A percentile compares a stretch with the other conserved stretches of the same genome.
Evolutionary conservation across 164 flowering plant species (phyloP).

Genomic region (Tetracentron sinense): DNA sequence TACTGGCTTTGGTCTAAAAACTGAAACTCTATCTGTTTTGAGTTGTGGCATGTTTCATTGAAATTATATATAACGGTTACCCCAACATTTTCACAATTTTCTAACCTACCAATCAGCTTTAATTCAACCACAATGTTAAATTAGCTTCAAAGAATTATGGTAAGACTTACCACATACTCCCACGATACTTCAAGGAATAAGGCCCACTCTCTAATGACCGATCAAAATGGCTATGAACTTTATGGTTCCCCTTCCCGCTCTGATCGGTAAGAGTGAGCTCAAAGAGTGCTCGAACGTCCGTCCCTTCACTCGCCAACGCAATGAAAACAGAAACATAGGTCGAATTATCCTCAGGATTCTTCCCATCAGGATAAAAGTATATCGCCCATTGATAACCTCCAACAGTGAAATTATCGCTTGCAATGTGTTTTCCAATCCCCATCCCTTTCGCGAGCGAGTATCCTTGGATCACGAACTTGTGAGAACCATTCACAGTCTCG

Average conservation of each 20-base stretch:
- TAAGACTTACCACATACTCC: too few relatives aligned
- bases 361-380: conserved; percentile 46
- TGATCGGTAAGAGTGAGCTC: conserved; percentile 85
- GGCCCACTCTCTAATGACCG: conserved; percentile 45
- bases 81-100: too few relatives aligned
- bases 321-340: conserved; percentile 83
- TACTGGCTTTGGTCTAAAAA: too few relatives aligned
- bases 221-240: conserved; percentile 90
- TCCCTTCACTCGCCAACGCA: conserved; percentile 87
- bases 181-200: too few relatives aligned
- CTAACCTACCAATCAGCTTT: too few relatives aligned
- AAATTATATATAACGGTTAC: too few relatives aligned
- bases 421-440: conserved; percentile 85
- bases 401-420: conserved; percentile 75
- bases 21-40: too few relatives aligned
- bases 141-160: not conserved
- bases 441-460: conserved; percentile 86
- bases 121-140: too few relatives aligned
- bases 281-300: conserved; percentile 44
- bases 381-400: conserved; percentile 90
- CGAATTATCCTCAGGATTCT: conserved; percentile 83
- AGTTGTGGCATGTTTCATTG: too few relatives aligned
- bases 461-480: conserved; percentile 73
- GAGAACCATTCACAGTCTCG: conserved; percentile 76
- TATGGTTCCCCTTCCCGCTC: conserved; percentile 83